Evolutionary conservation across 2,329 filamentous ascomycete genomes (phyloP), one percentile per base, ranked within the genome.

Genomic region (Didymella lethalis): DNA sequence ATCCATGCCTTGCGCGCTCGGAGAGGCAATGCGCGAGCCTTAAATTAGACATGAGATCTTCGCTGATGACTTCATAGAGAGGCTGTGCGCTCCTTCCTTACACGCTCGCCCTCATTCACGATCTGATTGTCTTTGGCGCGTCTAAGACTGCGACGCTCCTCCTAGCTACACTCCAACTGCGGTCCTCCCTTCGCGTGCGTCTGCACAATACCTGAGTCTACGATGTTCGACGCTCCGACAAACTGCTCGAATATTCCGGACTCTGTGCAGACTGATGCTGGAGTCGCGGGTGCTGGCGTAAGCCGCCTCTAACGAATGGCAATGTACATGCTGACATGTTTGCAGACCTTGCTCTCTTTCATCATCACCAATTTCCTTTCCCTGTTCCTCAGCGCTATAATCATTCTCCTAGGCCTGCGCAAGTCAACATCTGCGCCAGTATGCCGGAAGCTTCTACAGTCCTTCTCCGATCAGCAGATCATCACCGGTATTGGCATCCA

Each of bases 401-500:
- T 90, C 57, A 81, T 90, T 57, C 70, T 88, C 52, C 80, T 83
- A 55, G 85, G 87, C 20, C 70, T 80, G 29, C 79, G 77, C 56
- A 80, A 78, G 52, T 78, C 80, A 11, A 83, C 75, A 0, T 76
- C 75, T 1, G 74, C 84, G 20, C 80, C 81, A 43, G 84, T 90
- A 49, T 80, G 82, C 20, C 86, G 88, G 50, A 89, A 89, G 71
- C 80, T 90, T 2, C 83, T 90, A 48, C 85, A 84, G 69, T 83
- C 85, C 61, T 86, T 89, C 77, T 86, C 84, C 18, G 88, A 90
- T 75, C 87, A 90, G 70, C 87, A 90, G 74, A 86, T 90, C 72
- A 79, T 90, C 54, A 87, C 86, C 18, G 87, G 88, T 40, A 89
- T 90, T 70, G 87, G 85, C n/a, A 85, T 90, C 56, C 87, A 90